phyloP scores from a whole-genome alignment of 1,284 basidiomycete genomes.

The Naganishia albida region DNA sequence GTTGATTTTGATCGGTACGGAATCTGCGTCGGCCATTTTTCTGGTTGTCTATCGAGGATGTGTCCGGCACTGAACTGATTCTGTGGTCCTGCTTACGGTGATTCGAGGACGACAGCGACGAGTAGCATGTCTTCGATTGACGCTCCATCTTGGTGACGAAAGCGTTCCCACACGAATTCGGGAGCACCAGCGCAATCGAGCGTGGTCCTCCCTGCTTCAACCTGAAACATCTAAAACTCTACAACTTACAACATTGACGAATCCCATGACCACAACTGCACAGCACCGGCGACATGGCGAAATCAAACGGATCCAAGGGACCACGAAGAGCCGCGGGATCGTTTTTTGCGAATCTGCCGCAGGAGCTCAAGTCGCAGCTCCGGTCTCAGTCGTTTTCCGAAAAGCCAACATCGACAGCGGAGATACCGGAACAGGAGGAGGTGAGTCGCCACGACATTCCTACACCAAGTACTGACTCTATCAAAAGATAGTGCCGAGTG shows the following conservation, averaged over 20 bases:
- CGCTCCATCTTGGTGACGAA: slow-evolving; percentile 24
- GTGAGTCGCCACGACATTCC: too few species aligned
- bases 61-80: not conserved
- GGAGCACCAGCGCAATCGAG: too few species aligned
- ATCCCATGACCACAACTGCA: not conserved
- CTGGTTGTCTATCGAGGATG: not conserved
- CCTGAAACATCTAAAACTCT: slow-evolving; percentile 18
- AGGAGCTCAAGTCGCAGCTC: slow-evolving; percentile 41
- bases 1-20: slow-evolving; percentile 76
- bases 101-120: not conserved
- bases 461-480: too few species aligned
- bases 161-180: slow-evolving; percentile 4
- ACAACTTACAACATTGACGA: not conserved
- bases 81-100: not conserved
- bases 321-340: slow-evolving; percentile 33
- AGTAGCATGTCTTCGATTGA: slow-evolving; percentile 8
- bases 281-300: slow-evolving; percentile 2
- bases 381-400: slow-evolving; percentile 36
- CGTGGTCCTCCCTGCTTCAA: not conserved
- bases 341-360: slow-evolving; percentile 46
- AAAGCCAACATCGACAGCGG: not conserved
- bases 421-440: too few species aligned
- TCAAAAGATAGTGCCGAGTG: too few species aligned
- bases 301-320: slow-evolving; percentile 14
- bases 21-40: slow-evolving; percentile 73